phyloP scores from a whole-genome alignment of 2,329 filamentous ascomycete genomes.

The Colletotrichum trifolii region DNA sequence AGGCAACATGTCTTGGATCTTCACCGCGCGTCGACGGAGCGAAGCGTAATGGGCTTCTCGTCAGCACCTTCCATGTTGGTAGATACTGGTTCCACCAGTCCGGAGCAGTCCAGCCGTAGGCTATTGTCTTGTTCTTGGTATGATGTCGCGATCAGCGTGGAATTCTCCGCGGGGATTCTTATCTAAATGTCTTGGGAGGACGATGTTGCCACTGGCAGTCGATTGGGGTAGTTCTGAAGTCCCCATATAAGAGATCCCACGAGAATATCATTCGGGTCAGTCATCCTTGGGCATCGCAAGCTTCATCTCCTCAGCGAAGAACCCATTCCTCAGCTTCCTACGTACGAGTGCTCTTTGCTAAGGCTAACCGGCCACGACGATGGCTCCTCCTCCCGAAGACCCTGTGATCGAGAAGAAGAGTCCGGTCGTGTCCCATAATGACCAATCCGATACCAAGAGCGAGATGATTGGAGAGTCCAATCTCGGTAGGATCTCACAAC shows the following conservation, averaged over 20 bases:
- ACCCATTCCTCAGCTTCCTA: too few relatives aligned
- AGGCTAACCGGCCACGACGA: not conserved
- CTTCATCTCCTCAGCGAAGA: too few relatives aligned
- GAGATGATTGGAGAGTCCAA: constrained; percentile 16
- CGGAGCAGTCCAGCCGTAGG: constrained; percentile 9
- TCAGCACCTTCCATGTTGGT: constrained; percentile 4
- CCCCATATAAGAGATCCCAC: constrained; percentile 20
- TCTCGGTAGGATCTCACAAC: not conserved
- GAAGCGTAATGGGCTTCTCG: not conserved
- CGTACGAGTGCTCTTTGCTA: too few relatives aligned
- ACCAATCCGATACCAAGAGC: constrained; percentile 23
- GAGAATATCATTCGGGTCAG: too few relatives aligned
- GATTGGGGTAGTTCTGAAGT: too few relatives aligned
- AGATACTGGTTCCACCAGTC: not conserved
- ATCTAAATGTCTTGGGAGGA: constrained; percentile 13
- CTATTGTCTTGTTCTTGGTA: not conserved
- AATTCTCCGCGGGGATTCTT: constrained; percentile 32
- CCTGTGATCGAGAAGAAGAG: constrained; percentile 23
- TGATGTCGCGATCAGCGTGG: constrained; percentile 2
- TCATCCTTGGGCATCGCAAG: too few relatives aligned
- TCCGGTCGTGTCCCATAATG: constrained; percentile 14
- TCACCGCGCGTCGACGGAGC: too few relatives aligned
- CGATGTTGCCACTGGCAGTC: constrained; percentile 17
- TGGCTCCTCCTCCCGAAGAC: constrained; percentile 14
- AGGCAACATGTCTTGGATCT: not conserved